phyloP scores from a whole-genome alignment of 768 basidiomycete genomes.

The Dentipellis sp. region DNA sequence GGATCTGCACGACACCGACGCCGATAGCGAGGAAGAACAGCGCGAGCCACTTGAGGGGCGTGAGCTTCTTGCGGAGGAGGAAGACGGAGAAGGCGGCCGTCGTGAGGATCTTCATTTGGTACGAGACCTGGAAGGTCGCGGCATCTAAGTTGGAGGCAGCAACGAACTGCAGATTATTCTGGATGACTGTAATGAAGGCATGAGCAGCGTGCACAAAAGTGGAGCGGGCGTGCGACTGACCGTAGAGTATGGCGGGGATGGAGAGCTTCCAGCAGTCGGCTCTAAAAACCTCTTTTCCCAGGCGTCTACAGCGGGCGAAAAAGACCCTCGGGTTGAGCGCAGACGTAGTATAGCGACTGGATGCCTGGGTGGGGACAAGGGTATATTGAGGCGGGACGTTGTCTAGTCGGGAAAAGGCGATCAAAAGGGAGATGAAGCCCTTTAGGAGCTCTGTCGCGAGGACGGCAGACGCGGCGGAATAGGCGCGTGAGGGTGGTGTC shows the following conservation, averaged over 20 bases:
- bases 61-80: slow-evolving; percentile 69
- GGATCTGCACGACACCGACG: slow-evolving; percentile 69
- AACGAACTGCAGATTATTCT: slow-evolving; percentile 94
- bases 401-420: slow-evolving; percentile 69
- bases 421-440: slow-evolving; percentile 74
- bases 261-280: slow-evolving; percentile 95
- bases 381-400: slow-evolving; percentile 22
- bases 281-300: slow-evolving; percentile 70
- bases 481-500: slow-evolving; percentile 61
- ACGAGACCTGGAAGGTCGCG: slow-evolving; percentile 94
- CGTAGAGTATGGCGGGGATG: slow-evolving; percentile 92
- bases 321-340: slow-evolving; percentile 26
- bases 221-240: slow-evolving; percentile 24
- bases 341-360: slow-evolving; percentile 22
- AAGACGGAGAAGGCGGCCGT: slow-evolving; percentile 85
- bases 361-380: slow-evolving; percentile 11
- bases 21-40: slow-evolving; percentile 81
- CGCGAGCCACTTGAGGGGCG: slow-evolving; percentile 73
- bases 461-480: slow-evolving; percentile 92
- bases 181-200: slow-evolving; percentile 47
- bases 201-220: background rate
- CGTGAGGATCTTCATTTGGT: slow-evolving; percentile 96
- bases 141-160: slow-evolving; percentile 91
- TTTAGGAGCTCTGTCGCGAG: slow-evolving; percentile 93
- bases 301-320: slow-evolving; percentile 39